A percentile compares a stretch with the other conserved stretches of the same genome.
Conservation (phyloP, 2,329 filamentous ascomycete genomes). For the Microascus cirrosus region DNA sequence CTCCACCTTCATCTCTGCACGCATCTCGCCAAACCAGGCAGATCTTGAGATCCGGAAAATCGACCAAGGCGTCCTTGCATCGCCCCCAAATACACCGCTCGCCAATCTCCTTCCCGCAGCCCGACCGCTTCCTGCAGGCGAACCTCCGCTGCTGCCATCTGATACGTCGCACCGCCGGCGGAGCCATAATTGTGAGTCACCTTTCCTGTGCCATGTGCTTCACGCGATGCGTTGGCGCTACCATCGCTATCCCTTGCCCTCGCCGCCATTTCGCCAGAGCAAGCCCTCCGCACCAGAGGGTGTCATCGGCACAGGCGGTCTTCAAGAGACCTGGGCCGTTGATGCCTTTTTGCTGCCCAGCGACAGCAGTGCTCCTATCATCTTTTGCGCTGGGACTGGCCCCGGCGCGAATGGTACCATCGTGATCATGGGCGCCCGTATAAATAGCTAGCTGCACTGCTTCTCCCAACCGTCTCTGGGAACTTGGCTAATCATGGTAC, state of each 20-base stretch:
- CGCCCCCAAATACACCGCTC: constrained; percentile 1
- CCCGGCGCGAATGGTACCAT: not conserved
- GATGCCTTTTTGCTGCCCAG: constrained; percentile 5
- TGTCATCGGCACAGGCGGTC: not conserved
- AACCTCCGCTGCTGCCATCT: not conserved
- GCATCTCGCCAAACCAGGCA: not conserved
- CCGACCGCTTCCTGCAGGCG: not conserved
- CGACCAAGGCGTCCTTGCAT: constrained; percentile 4
- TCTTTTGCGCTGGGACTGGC: not conserved
- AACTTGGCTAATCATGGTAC: constrained; percentile 1
- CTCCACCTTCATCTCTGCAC: not conserved
- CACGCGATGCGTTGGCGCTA: constrained; percentile 3
- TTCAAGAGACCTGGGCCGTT: not conserved
- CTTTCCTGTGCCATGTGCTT: not conserved
- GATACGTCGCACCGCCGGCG: constrained; percentile 1
- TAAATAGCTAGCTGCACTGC: not conserved
- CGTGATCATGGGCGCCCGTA: not conserved
- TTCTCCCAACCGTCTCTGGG: not conserved
- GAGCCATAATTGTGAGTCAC: constrained; percentile 6
- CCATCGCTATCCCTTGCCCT: not conserved
- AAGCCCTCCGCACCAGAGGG: not conserved
- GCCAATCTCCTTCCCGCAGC: not conserved
- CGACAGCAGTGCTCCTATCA: not conserved
- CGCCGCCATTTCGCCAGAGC: not conserved
- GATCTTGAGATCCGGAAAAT: not conserved